Conservation (phyloP, 1,284 basidiomycete genomes). For the Puccinia coronata region DNA sequence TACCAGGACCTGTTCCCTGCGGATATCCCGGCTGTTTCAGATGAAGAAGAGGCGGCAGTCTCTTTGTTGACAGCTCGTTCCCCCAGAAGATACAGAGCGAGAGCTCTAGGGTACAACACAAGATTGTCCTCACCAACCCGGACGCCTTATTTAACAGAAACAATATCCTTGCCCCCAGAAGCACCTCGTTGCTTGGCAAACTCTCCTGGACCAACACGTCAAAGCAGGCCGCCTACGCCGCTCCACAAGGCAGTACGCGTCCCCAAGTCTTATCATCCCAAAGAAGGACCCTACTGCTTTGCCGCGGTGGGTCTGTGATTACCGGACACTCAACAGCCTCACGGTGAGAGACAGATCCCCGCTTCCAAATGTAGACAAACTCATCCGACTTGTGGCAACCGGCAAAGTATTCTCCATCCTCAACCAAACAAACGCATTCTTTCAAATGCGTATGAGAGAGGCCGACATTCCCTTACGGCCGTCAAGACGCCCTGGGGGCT, state of each 20-base stretch:
- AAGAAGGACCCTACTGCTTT: no score
- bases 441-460: conserved; percentile 58
- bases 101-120: neutral
- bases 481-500: conserved; percentile 56
- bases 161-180: no score
- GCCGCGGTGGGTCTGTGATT: no score
- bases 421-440: no score
- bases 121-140: no score
- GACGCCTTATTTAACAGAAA: no score
- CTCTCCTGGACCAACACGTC: no score
- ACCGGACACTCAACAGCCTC: neutral
- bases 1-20: neutral
- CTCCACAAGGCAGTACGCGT: neutral
- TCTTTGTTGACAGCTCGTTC: neutral
- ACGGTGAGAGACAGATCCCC: conserved; percentile 15
- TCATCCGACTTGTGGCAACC: neutral
- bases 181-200: no score
- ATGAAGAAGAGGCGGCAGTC: neutral
- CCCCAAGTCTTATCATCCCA: no score
- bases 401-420: conserved; percentile 53
- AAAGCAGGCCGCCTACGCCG: no score
- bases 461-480: conserved; percentile 60
- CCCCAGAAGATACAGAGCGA: neutral
- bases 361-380: conserved; percentile 20
- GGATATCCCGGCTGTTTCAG: neutral